phyloP scores from a whole-genome alignment of 352 stramenopile species.

The Phytophthora syringae region DNA sequence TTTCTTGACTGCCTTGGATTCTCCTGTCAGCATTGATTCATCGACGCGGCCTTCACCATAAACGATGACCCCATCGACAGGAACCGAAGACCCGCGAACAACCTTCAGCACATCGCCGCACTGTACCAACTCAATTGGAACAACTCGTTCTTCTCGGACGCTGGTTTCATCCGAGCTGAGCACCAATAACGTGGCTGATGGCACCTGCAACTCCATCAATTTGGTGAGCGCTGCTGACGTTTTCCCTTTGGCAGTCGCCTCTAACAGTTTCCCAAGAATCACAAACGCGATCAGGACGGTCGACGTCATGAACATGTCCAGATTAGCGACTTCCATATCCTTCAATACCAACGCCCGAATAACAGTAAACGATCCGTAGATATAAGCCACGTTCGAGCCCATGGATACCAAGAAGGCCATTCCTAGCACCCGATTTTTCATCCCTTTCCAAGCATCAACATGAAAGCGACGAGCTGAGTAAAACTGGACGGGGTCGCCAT shows the following conservation, averaged over 20 bases:
- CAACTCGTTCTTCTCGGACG: slow-evolving; percentile 65
- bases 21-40: slow-evolving; percentile 95
- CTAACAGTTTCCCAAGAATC: slow-evolving; percentile 96
- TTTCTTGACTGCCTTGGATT: slow-evolving; percentile 94
- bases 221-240: slow-evolving; percentile 95
- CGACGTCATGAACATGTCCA: slow-evolving; percentile 97
- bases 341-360: slow-evolving; percentile 62
- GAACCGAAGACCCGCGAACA: slow-evolving; percentile 89
- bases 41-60: slow-evolving; percentile 91
- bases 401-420: slow-evolving; percentile 98
- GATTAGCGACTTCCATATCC: slow-evolving; percentile 56
- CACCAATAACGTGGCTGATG: slow-evolving; percentile 91
- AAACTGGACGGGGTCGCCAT: slow-evolving; percentile 96
- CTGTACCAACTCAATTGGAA: slow-evolving; percentile 89
- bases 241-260: slow-evolving; percentile 91
- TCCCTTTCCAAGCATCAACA: slow-evolving; percentile 89
- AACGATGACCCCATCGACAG: slow-evolving; percentile 91
- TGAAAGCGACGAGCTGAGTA: slow-evolving; percentile 94
- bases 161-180: slow-evolving; percentile 52
- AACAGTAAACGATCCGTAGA: slow-evolving; percentile 93
- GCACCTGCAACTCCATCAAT: slow-evolving; percentile 95
- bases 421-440: slow-evolving; percentile 87
- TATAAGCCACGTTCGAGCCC: slow-evolving; percentile 95
- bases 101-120: slow-evolving; percentile 93
- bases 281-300: slow-evolving; percentile 98